Evolutionary conservation across 2,329 filamentous ascomycete species (phyloP).

Genomic region (Pestalotiopsis sp.): DNA sequence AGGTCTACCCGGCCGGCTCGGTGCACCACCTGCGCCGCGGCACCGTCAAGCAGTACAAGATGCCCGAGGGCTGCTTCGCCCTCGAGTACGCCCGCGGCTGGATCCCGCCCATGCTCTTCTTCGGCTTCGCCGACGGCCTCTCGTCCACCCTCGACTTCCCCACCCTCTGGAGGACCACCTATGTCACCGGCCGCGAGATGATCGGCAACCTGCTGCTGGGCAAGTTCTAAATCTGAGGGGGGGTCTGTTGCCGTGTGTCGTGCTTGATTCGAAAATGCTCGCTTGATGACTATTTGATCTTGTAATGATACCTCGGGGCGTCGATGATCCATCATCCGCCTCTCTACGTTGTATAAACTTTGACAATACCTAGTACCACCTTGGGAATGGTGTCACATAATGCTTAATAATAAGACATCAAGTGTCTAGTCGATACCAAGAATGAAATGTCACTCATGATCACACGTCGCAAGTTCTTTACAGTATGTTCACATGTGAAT

Average conservation of each 20-base stretch:
- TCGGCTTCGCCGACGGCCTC: constrained; percentile 82
- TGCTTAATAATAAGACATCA: background rate
- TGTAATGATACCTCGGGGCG: background rate
- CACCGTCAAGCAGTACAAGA: constrained; percentile 79
- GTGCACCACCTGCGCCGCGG: constrained; percentile 75
- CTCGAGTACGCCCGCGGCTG: constrained; percentile 84
- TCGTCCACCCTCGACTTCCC: constrained; percentile 80
- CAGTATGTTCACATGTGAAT: background rate
- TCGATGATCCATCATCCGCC: background rate
- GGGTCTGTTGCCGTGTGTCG: background rate
- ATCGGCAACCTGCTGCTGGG: constrained; percentile 67
- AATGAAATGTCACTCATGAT: background rate
- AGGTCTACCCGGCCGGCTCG: constrained; percentile 69
- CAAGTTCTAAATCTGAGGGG: constrained; percentile 58
- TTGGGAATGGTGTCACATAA: background rate
- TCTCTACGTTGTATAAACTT: background rate
- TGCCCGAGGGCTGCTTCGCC: constrained; percentile 76
- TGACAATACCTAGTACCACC: background rate
- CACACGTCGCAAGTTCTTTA: too few relatives aligned
- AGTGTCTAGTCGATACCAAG: background rate
- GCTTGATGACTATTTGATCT: background rate
- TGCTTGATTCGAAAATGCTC: background rate
- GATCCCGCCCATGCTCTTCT: constrained; percentile 92
- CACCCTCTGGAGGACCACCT: constrained; percentile 80
- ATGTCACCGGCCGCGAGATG: constrained; percentile 77